These are phyloP conservation scores for Toxicodendron radicans DNA, from an alignment of 345 rosid species.

Conservation along the genomic window DNA sequence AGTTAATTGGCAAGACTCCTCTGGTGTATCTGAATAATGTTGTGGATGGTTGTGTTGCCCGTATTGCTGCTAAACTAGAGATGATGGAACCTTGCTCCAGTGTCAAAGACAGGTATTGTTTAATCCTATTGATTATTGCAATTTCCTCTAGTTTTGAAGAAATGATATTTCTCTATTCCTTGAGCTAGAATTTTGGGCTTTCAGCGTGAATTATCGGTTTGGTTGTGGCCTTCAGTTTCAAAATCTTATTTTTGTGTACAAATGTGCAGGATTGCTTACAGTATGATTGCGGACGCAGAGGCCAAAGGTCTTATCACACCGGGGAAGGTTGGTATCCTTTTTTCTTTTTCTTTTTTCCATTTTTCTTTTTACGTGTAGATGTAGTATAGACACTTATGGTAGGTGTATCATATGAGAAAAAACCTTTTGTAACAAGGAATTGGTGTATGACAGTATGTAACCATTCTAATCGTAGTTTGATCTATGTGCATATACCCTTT, in stretches of 20 bases:
- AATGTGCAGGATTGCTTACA: conserved; percentile 74
- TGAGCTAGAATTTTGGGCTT: neutral
- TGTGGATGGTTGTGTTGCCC: conserved; percentile 71
- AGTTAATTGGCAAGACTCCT: conserved; percentile 90
- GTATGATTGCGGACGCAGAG: conserved; percentile 91
- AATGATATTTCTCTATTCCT: neutral
- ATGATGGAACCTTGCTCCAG: conserved; percentile 75
- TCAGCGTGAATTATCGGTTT: too few species aligned
- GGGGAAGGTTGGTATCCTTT: conserved; percentile 52
- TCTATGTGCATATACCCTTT: neutral
- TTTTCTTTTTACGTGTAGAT: neutral
- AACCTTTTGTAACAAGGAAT: neutral
- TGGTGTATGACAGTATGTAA: neutral
- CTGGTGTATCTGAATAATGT: conserved; percentile 74
- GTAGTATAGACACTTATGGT: neutral
- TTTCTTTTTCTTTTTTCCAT: neutral
- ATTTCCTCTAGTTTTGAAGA: neutral
- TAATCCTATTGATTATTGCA: neutral
- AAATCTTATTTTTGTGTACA: neutral
- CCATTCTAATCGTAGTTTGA: neutral
- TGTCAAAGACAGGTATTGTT: conserved; percentile 69
- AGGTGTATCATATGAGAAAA: neutral
- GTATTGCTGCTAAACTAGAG: conserved; percentile 85
- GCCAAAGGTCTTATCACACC: conserved; percentile 70
- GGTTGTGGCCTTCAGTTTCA: neutral